Evolutionary conservation across 2,329 filamentous ascomycete species (phyloP).

Genomic region (Penicillium palitans): DNA sequence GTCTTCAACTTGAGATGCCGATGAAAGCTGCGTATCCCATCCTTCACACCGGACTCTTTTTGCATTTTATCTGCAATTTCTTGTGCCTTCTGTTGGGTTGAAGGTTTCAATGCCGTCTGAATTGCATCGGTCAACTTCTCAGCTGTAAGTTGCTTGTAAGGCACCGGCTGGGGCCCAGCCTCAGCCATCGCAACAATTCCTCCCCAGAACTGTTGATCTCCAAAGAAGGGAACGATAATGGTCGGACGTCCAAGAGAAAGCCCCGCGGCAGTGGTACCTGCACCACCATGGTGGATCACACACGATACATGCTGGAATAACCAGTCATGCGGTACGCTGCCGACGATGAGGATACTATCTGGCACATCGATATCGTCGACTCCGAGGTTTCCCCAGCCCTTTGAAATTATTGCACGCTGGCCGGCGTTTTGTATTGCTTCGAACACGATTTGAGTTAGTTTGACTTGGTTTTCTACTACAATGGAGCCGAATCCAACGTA

Average conservation of each 20-base stretch:
- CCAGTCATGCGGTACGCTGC: conserved; percentile 87
- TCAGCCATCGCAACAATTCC: conserved; percentile 71
- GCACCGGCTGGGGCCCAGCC: conserved; percentile 69
- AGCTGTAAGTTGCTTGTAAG: conserved; percentile 65
- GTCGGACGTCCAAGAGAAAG: conserved; percentile 78
- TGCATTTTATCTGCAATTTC: conserved; percentile 65
- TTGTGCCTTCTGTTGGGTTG: conserved; percentile 57
- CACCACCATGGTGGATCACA: conserved; percentile 85
- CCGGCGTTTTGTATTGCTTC: conserved; percentile 67
- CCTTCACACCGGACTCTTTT: conserved; percentile 63
- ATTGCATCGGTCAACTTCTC: conserved; percentile 68
- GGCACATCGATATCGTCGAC: conserved; percentile 69
- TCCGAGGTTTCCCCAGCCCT: conserved; percentile 85
- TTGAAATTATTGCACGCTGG: conserved; percentile 77
- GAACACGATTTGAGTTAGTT: conserved; percentile 70
- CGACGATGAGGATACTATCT: conserved; percentile 77
- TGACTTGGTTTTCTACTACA: conserved; percentile 73
- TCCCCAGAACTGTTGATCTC: conserved; percentile 82
- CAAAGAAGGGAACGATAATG: conserved; percentile 82
- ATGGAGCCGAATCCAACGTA: conserved; percentile 86
- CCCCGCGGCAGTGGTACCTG: conserved; percentile 84
- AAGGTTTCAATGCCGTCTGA: conserved; percentile 58
- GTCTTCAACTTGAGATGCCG: conserved; percentile 65
- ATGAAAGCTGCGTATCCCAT: conserved; percentile 69
- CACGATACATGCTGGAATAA: conserved; percentile 77